Base-by-base conservation (phyloP, 495 filamentous ascomycete species). In the Pseudevernia furfuracea region DNA sequence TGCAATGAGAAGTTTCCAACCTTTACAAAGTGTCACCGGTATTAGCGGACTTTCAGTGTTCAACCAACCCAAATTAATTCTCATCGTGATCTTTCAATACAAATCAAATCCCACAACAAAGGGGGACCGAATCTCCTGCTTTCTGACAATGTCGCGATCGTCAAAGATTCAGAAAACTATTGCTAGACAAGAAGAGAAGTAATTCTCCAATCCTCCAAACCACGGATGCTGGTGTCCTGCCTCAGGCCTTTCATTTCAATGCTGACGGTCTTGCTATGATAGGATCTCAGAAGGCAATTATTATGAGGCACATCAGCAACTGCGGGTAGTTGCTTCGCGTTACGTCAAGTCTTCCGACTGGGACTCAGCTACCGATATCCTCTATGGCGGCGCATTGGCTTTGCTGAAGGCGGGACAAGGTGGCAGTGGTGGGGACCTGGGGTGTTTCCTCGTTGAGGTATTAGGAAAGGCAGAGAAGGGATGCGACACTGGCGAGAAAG, bases 241-340 rank as follows among this genome's bases (percentile, higher is more conserved):
- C 5, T 53, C 49, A 19, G 49, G 28, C 49, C 25, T 19, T 10
- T n/a, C 28, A 8, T n/a, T 55, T 21, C 30, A 14, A 10, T 34
- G 52, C 52, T 55, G 30, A 55, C 10, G 0, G 34, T 55, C 30
- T 55, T 10, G 15, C 28, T 4, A 55, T 30, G 34, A 17, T 76
- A 95, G 93, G 73, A 97, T 96, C 75, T 81, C 86, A 66, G 91
- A 94, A 76, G 95, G 94, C 65, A 84, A 90, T 70, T 96, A 85
- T 80, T 98, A 98, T 78, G 94, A 98, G 82, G 94, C 94, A 60
- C 91, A 96, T 75, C 94, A 98, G 74, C 95, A 98, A 79, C 87
- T 96, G 63, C 89, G 94, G 43, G 90, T 96, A 38, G 91, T 97
- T 68, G 90, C 92, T 41, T 88, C 89, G 57, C 91, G 94, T 37